Conservation (phyloP, 2,329 filamentous ascomycete genomes). For the Gaeumannomyces sp. region DNA sequence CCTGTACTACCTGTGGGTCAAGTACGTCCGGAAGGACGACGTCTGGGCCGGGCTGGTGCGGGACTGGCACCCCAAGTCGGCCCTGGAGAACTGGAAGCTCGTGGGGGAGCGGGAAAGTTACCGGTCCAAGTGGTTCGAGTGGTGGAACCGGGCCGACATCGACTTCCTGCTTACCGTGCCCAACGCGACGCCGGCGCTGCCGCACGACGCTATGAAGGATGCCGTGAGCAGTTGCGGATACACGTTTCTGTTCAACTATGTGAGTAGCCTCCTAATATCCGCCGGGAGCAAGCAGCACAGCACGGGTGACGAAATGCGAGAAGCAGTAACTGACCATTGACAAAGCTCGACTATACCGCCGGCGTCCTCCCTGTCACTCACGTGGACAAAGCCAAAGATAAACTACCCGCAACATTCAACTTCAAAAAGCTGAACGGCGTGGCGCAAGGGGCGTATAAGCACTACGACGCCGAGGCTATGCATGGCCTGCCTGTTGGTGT, state of each 20-base stretch:
- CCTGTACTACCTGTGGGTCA: constrained; percentile 85
- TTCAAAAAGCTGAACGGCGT: constrained; percentile 68
- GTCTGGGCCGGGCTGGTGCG: constrained; percentile 74
- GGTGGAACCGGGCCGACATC: constrained; percentile 68
- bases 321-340: neutral
- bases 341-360: constrained; percentile 69
- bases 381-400: constrained; percentile 65
- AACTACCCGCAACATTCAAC: constrained; percentile 55
- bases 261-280: constrained; percentile 33
- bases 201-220: constrained; percentile 79
- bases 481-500: constrained; percentile 81
- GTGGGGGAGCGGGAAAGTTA: constrained; percentile 72
- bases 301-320: no score
- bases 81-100: constrained; percentile 76
- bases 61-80: constrained; percentile 67
- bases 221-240: constrained; percentile 85
- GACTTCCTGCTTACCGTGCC: constrained; percentile 80
- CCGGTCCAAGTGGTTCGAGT: constrained; percentile 72
- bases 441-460: constrained; percentile 74
- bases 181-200: constrained; percentile 84
- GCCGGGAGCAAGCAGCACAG: neutral
- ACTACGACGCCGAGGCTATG: constrained; percentile 80
- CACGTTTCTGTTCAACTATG: constrained; percentile 87
- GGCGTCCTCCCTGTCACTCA: constrained; percentile 82
- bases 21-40: constrained; percentile 68